phyloP scores from a whole-genome alignment of 148 eudicot genomes.

The Persicaria tinctoria region DNA sequence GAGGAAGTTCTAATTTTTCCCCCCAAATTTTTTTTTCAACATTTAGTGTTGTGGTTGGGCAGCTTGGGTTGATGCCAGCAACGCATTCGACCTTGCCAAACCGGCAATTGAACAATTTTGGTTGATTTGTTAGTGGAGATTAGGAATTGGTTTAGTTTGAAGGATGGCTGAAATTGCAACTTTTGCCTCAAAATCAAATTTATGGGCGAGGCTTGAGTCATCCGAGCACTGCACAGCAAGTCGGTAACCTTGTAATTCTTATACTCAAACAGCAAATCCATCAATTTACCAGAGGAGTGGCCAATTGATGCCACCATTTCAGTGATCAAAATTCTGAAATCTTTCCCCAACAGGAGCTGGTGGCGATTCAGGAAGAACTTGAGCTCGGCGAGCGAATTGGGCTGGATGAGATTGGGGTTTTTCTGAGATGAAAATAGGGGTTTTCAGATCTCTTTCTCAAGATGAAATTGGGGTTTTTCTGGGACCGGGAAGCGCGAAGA shows the following conservation, averaged over 20 bases:
- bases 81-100: too few relatives aligned
- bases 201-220: constrained; percentile 69
- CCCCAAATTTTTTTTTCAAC: too few relatives aligned
- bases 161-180: too few relatives aligned
- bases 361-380: constrained; percentile 51
- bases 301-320: constrained; percentile 91
- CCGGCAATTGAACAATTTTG: too few relatives aligned
- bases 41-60: too few relatives aligned
- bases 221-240: constrained; percentile 62
- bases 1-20: too few relatives aligned
- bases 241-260: constrained; percentile 50
- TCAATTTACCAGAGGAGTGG: constrained; percentile 60
- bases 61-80: too few relatives aligned
- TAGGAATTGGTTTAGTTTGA: too few relatives aligned
- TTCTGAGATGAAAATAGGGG: constrained; percentile 44
- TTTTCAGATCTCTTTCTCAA: constrained; percentile 38
- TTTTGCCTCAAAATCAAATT: constrained; percentile 29
- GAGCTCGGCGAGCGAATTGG: constrained; percentile 55
- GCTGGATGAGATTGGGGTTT: constrained; percentile 52
- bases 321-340: constrained; percentile 84
- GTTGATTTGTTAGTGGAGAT: too few relatives aligned
- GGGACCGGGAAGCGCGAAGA: too few relatives aligned
- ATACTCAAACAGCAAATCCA: constrained; percentile 48
- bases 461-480: too few relatives aligned
- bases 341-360: constrained; percentile 71